phyloP scores from a whole-genome alignment of 1,284 basidiomycete genomes.

The Acaromyces ingoldii region DNA sequence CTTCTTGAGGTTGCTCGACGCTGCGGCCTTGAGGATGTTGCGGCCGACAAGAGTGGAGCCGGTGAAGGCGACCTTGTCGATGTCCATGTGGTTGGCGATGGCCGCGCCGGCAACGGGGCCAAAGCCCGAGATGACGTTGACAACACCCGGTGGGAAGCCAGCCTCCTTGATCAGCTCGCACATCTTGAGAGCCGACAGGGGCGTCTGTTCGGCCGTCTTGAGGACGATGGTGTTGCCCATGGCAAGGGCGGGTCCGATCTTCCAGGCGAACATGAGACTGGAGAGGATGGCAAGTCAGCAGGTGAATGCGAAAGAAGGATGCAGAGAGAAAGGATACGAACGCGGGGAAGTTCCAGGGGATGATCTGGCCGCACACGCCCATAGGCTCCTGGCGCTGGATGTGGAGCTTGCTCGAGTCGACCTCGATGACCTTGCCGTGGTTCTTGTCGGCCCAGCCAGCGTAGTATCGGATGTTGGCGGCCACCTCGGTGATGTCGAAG shows the following conservation, averaged over 20 bases:
- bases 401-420: slow-evolving; percentile 60
- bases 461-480: slow-evolving; percentile 62
- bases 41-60: slow-evolving; percentile 19
- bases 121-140: slow-evolving; percentile 70
- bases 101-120: slow-evolving; percentile 74
- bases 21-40: slow-evolving; percentile 10
- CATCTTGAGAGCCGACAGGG: slow-evolving; percentile 69
- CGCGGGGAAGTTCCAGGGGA: slow-evolving; percentile 68
- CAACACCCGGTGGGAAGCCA: slow-evolving; percentile 78
- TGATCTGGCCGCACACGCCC: slow-evolving; percentile 64
- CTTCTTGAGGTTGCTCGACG: slow-evolving; percentile 15
- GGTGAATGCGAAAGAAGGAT: no score
- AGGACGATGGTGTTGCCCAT: slow-evolving; percentile 44
- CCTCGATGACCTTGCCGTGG: slow-evolving; percentile 73
- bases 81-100: slow-evolving; percentile 58
- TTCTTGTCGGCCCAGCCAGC: slow-evolving; percentile 71
- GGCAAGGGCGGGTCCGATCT: slow-evolving; percentile 60
- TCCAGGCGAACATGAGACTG: slow-evolving; percentile 49
- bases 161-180: slow-evolving; percentile 73
- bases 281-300: no score
- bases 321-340: no score
- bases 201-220: slow-evolving; percentile 72
- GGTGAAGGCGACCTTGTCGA: slow-evolving; percentile 44
- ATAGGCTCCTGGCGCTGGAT: slow-evolving; percentile 82
- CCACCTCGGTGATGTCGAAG: slow-evolving; percentile 68